Percentiles rank a stretch among this genome's conserved stretches.
These are phyloP conservation scores for Oryza brachyantha DNA, from an alignment of 176 grass and related monocot genomes.

Conservation along the genomic window DNA sequence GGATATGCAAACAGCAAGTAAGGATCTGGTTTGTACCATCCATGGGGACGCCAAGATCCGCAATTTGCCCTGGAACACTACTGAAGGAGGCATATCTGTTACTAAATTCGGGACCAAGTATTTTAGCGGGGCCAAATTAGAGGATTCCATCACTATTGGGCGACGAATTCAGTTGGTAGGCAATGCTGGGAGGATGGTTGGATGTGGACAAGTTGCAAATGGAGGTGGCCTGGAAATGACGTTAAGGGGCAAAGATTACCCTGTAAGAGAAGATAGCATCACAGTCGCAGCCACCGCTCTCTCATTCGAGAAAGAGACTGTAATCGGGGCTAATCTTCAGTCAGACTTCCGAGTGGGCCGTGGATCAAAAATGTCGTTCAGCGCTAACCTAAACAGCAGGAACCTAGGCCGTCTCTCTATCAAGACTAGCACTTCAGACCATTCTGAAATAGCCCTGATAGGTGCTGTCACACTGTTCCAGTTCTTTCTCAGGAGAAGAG, in stretches of 20 bases:
- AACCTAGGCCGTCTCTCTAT: slow-evolving; percentile 61
- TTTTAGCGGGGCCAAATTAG: slow-evolving; percentile 69
- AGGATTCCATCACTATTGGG: slow-evolving; percentile 59
- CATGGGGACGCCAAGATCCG: slow-evolving; percentile 54
- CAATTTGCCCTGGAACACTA: slow-evolving; percentile 62
- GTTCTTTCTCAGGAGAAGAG: slow-evolving; percentile 62
- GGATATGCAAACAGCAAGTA: slow-evolving; percentile 69
- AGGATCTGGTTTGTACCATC: slow-evolving; percentile 72
- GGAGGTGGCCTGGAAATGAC: slow-evolving; percentile 69
- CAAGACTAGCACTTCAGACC: slow-evolving; percentile 74
- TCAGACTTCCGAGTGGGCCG: slow-evolving; percentile 68
- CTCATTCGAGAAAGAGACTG: slow-evolving; percentile 63
- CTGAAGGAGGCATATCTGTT: slow-evolving; percentile 63
- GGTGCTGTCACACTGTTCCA: slow-evolving; percentile 58
- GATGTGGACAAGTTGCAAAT: slow-evolving; percentile 64
- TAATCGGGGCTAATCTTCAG: slow-evolving; percentile 60
- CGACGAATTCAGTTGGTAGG: slow-evolving; percentile 35
- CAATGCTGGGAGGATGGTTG: slow-evolving; percentile 63
- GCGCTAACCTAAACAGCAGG: slow-evolving; percentile 76
- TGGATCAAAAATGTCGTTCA: slow-evolving; percentile 56
- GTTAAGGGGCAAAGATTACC: slow-evolving; percentile 71
- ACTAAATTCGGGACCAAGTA: slow-evolving; percentile 73
- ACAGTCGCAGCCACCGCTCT: slow-evolving; percentile 41
- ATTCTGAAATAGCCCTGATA: slow-evolving; percentile 58
- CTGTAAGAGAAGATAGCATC: slow-evolving; percentile 72